Percentiles rank a stretch among this genome's conserved stretches.
Evolutionary conservation across 805 yeast species (phyloP).

Genomic region (Blastobotrys peoriensis): DNA sequence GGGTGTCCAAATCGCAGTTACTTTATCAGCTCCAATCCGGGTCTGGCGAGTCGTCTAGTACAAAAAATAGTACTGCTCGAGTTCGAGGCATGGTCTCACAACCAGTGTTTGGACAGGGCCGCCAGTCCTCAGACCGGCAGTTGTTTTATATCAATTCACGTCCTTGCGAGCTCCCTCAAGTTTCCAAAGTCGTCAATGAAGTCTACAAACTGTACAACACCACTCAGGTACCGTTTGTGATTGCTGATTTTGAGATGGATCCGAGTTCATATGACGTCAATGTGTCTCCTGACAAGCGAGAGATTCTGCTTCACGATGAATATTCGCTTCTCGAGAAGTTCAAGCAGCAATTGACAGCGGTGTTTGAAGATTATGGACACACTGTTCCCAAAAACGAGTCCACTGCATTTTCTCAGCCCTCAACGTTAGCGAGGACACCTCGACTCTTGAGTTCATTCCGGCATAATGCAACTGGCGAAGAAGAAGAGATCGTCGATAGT

Average conservation of each 20-base stretch:
- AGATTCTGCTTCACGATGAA: conserved; percentile 65
- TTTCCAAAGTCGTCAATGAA: conserved; percentile 62
- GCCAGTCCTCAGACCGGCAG: conserved; percentile 71
- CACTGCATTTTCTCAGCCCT: neutral
- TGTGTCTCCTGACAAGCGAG: conserved; percentile 86
- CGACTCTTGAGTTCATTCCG: no score
- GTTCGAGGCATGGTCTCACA: conserved; percentile 65
- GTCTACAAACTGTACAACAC: conserved; percentile 65
- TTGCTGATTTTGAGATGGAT: conserved; percentile 53
- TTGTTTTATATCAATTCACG: conserved; percentile 65
- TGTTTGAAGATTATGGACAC: conserved; percentile 39
- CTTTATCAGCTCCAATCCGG: conserved; percentile 17
- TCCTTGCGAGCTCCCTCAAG: conserved; percentile 56
- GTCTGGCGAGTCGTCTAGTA: no score
- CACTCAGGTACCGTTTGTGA: conserved; percentile 65
- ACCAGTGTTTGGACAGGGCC: conserved; percentile 72
- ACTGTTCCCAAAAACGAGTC: conserved; percentile 31
- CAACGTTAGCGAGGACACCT: no score
- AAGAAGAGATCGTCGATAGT: no score
- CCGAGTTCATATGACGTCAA: conserved; percentile 60
- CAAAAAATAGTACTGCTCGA: conserved; percentile 28
- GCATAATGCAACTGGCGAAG: no score
- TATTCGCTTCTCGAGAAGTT: conserved; percentile 48
- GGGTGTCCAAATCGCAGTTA: conserved; percentile 11
- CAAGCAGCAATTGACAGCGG: conserved; percentile 41